Evolutionary conservation across 306 rosid species (phyloP), one percentile per base, ranked within the genome.

Genomic region (Ziziphus jujuba): DNA sequence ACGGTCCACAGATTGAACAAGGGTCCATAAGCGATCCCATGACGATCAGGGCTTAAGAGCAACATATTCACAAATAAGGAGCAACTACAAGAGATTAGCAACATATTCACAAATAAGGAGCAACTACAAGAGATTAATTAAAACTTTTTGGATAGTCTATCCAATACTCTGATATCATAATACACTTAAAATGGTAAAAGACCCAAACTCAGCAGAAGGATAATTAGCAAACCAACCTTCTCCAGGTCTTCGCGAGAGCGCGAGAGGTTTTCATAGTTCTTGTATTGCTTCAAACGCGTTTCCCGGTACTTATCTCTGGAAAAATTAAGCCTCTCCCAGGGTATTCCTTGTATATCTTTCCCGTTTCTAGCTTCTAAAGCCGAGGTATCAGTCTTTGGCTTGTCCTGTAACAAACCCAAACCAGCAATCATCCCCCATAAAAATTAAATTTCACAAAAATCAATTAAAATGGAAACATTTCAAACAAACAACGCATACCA

Each of bases 311-410:
- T 28, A 36, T 89, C 89, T 71, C 95, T 89, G 20, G 83, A 80
- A 50, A 80, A 84, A 63, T 78, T 84, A 14, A 92, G 95, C 87
- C 84, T 89, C 82, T 92, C 91, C 98, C 98, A 92, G 1, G 92
- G 95, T 63, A 92, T 89, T 51, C 98, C 98, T 61, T 92, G 98
- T 9, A 92, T 84, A 61, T 92, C 98, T 65, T 87, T 87, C 65
- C 98, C 97, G n/a, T 84, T 82, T 72, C 92, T 67, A 7, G 91
- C 93, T 60, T 89, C 97, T 62, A 66, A 36, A 63, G 98, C 91
- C 6, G 97, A 77, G 21, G 98, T 92, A 57, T 92, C 98, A 25
- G 84, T 84, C 79, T 84, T 89, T 33, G 71, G 75, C 54, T 75
- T 81, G 58, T 80, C 74, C 95, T 89, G 85, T 55, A 16, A 59